Conservation (phyloP, 352 stramenopile species). For the Stephanocyclus meneghinianus region DNA sequence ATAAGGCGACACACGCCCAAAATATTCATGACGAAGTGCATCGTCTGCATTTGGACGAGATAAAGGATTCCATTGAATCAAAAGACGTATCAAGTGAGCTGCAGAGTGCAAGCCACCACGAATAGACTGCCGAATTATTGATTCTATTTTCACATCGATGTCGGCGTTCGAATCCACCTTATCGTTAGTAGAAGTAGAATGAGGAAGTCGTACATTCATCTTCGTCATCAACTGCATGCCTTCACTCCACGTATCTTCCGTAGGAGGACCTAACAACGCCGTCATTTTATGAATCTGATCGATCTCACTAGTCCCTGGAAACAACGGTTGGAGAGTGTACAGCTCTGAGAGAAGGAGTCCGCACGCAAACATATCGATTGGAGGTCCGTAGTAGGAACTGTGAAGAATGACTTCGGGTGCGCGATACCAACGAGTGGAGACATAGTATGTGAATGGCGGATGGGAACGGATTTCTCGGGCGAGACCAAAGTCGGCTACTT, state of each 20-base stretch:
- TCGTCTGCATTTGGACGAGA: conserved; percentile 24
- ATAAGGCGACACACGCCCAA: not conserved
- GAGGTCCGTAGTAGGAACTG: conserved; percentile 93
- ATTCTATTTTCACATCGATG: not conserved
- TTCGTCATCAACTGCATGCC: conserved; percentile 89
- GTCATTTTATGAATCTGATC: conserved; percentile 95
- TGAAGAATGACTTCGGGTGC: conserved; percentile 90
- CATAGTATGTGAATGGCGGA: conserved; percentile 95
- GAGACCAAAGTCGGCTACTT: conserved; percentile 98
- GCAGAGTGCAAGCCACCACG: conserved; percentile 13
- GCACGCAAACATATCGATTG: conserved; percentile 96
- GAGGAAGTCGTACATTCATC: conserved; percentile 77
- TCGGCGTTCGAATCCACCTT: not conserved
- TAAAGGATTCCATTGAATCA: conserved; percentile 43
- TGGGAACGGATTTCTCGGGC: conserved; percentile 81
- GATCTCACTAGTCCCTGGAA: conserved; percentile 94
- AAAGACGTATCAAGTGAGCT: conserved; percentile 23
- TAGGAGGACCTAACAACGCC: conserved; percentile 82
- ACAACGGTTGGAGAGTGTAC: conserved; percentile 93
- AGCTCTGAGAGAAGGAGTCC: conserved; percentile 98
- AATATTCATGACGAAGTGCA: conserved; percentile 17
- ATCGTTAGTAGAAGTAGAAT: not conserved
- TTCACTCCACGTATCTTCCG: conserved; percentile 89
- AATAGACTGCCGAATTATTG: conserved; percentile 10
- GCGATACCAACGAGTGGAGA: conserved; percentile 85